Evolutionary conservation across 1,284 basidiomycete species (phyloP), one percentile per base, ranked within the genome.

Genomic region (Sporisorium iseilematis-ciliati): DNA sequence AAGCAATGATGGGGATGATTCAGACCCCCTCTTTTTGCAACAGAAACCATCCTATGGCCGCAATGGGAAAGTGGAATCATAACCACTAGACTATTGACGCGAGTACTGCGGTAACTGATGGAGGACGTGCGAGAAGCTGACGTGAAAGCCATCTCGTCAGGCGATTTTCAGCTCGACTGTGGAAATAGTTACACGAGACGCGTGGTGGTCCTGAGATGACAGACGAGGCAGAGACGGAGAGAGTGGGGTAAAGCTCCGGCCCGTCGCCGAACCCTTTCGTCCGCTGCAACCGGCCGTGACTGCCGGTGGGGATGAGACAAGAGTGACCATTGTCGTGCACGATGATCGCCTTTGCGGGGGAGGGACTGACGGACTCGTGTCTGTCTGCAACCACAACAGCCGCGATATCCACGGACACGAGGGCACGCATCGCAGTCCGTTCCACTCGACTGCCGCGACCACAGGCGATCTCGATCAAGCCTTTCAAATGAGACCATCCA

Each of bases 81-180:
- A 43, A 55, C 53, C 53, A 43, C 53, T 55, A 43, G 38, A 55
- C 53, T n/a, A 55, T 55, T 16, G 41, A 55, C 53, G 53, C 53
- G n/a, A n/a, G n/a, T n/a, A n/a, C n/a, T n/a, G n/a, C n/a, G n/a
- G n/a, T n/a, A n/a, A n/a, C n/a, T n/a, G n/a, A n/a, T n/a, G n/a
- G n/a, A n/a, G n/a, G n/a, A n/a, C n/a, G n/a, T n/a, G 18, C 18
- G 8, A 20, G n/a, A 5, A 18, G 40, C 16, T 41, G 40, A 41
- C 40, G 40, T n/a, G 40, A n/a, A n/a, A 18, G 18, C 18, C 2
- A n/a, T 20, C 40, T 25, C 43, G 43, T 45, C 12, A 25, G 43
- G 18, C 25, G 43, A 10, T 45, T 45, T 45, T 45, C n/a, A n/a
- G n/a, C n/a, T n/a, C n/a, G n/a, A n/a, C n/a, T 45, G 29, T 29